Evolutionary conservation across 371 early-diverging fungal genomes (phyloP).

Genomic region (Basidiobolus heterosporus): DNA sequence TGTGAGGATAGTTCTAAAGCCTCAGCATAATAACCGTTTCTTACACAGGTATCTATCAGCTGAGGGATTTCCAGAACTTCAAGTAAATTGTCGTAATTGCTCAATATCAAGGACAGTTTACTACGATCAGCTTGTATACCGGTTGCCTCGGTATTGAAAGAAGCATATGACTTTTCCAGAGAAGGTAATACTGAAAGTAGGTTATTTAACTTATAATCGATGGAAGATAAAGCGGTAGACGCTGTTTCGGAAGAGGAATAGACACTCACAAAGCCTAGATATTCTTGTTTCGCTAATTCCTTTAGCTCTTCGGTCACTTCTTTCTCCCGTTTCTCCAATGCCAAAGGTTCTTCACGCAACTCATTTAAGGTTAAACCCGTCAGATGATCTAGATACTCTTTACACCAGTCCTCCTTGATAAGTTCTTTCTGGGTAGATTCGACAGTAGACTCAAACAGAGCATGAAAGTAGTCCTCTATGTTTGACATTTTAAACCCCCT

Average conservation of each 20-base stretch:
- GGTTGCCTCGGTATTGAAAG: constrained; percentile 17
- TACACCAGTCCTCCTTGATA: constrained; percentile 19
- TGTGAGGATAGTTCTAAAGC: constrained; percentile 68
- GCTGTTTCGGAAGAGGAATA: constrained; percentile 38
- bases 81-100: constrained; percentile 35
- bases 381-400: constrained; percentile 41
- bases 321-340: constrained; percentile 29
- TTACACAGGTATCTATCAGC: constrained; percentile 64
- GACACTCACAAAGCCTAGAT: constrained; percentile 45
- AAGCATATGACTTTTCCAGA: constrained; percentile 26
- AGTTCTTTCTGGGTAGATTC: neutral
- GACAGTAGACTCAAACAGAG: no score
- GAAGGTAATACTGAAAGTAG: constrained; percentile 27
- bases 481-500: no score
- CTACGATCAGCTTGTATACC: constrained; percentile 21
- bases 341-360: constrained; percentile 29
- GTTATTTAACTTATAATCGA: constrained; percentile 27
- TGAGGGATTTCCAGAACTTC: constrained; percentile 63
- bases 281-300: constrained; percentile 47
- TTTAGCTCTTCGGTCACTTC: constrained; percentile 43
- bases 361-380: constrained; percentile 36
- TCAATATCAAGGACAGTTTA: constrained; percentile 32
- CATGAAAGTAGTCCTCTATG: no score
- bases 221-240: constrained; percentile 26
- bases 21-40: constrained; percentile 67